A percentile compares a stretch with the other conserved stretches of the same genome.
These are phyloP conservation scores for Trametes versicolor DNA, from an alignment of 1,284 basidiomycete genomes.

Conservation along the genomic window DNA sequence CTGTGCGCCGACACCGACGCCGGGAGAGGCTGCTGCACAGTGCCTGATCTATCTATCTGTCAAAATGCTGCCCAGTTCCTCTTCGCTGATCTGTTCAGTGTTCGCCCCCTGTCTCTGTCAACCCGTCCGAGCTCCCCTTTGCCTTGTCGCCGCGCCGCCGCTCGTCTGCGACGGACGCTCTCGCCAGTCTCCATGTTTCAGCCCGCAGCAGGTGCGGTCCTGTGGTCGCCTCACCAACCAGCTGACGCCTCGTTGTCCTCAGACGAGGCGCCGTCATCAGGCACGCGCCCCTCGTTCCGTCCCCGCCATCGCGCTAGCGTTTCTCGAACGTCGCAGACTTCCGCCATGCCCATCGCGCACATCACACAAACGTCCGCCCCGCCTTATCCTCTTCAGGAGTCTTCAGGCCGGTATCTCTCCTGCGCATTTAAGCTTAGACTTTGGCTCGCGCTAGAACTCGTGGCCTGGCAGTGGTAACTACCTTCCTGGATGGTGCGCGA, in stretches of 20 bases:
- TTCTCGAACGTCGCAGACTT: neutral
- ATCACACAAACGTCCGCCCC: neutral
- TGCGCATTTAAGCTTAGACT: neutral
- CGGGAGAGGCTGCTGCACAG: neutral
- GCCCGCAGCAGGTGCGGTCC: no score
- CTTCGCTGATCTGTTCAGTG: slow-evolving; percentile 10
- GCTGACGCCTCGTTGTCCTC: slow-evolving; percentile 3
- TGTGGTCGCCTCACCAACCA: slow-evolving; percentile 3
- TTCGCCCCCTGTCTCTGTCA: slow-evolving; percentile 3
- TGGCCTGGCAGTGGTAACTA: neutral
- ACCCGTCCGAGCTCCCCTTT: neutral
- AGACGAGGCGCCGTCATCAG: slow-evolving; percentile 11
- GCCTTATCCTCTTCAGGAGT: neutral
- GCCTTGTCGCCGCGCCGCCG: neutral
- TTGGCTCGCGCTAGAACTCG: neutral
- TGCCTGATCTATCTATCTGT: slow-evolving; percentile 9
- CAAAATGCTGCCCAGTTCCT: slow-evolving; percentile 2
- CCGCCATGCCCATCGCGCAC: slow-evolving; percentile 4
- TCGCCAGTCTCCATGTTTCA: no score
- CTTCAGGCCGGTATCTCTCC: neutral
- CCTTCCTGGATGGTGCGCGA: neutral
- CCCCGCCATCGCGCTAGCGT: slow-evolving; percentile 6
- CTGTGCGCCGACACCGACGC: neutral
- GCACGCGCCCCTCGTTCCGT: slow-evolving; percentile 6
- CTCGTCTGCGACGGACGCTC: neutral